Evolutionary conservation across 2,329 filamentous ascomycete genomes (phyloP), one percentile per base, ranked within the genome.

Genomic region (Cytospora mali): DNA sequence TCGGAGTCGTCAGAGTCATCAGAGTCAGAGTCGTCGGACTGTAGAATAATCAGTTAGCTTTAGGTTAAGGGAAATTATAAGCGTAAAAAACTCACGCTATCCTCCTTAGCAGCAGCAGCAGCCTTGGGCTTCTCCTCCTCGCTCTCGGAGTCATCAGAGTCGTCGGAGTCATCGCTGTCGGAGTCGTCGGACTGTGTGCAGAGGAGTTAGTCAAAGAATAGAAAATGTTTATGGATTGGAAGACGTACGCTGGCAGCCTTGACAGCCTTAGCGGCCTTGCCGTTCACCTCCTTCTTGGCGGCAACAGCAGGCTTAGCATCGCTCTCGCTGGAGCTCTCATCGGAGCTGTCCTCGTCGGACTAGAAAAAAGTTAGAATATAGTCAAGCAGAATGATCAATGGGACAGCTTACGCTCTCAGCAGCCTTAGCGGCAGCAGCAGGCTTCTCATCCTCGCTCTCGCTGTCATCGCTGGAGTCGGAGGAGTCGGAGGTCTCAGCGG

Each of bases 381-480:
- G 29, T n/a, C n/a, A n/a, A n/a, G n/a, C n/a, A n/a, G n/a, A n/a
- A n/a, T n/a, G n/a, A n/a, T n/a, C n/a, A 35, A 23, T 66, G 2
- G 18, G 60, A 66, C 25, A 56, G 65, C 68, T 65, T 64, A 64
- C 63, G 31, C 35, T 50, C 64, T 75, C 67, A 64, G 74, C 68
- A 65, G 74, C 74, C 66, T 75, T 69, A 51, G 73, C 68, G 51
- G 57, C 64, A 64, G 72, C 71, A 28, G 66, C 67, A 55, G 68
- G 63, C 64, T 72, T 70, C 58, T 72, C 70, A 51, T 71, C 70
- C 25, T 72, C 71, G 21, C 68, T 68, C 50, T 70, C 69, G 54
- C 75, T 70, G 25, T 74, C 71, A 31, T 68, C 70, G 29, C 72
- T 69, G 3, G 72, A 74, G 61, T 76, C 76, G 21, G 74, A 75